Evolutionary conservation across 371 early-diverging fungal species (phyloP).

Genomic region (Mucor mucedo): DNA sequence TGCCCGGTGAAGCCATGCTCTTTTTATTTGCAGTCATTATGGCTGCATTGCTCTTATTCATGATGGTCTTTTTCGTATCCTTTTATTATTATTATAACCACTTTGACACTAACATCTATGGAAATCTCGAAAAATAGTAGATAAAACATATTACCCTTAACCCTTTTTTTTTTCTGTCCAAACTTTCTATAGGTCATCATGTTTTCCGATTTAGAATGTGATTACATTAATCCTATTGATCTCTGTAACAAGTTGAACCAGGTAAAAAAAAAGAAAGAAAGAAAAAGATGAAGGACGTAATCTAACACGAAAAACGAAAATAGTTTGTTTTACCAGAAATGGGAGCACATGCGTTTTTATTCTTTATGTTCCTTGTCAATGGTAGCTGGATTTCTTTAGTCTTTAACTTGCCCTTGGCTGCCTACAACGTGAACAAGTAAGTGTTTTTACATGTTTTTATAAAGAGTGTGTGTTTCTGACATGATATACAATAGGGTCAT

Average conservation of each 20-base stretch:
- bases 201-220: slow-evolving; percentile 94
- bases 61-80: slow-evolving; percentile 92
- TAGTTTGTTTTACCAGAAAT: slow-evolving; percentile 95
- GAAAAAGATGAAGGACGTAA: not conserved
- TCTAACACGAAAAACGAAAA: not conserved
- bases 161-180: slow-evolving; percentile 8
- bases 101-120: not conserved
- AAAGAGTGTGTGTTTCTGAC: slow-evolving; percentile 5
- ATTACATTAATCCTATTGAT: slow-evolving; percentile 98
- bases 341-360: slow-evolving; percentile 81
- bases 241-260: slow-evolving; percentile 94
- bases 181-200: slow-evolving; percentile 75
- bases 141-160: slow-evolving; percentile 1
- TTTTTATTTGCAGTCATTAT: slow-evolving; percentile 91
- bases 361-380: slow-evolving; percentile 80
- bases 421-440: slow-evolving; percentile 86
- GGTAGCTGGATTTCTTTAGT: slow-evolving; percentile 89
- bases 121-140: slow-evolving; percentile 1
- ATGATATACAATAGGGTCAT: slow-evolving; percentile 62
- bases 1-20: slow-evolving; percentile 78
- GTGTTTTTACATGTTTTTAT: slow-evolving; percentile 16
- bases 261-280: slow-evolving; percentile 46
- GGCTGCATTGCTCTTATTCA: slow-evolving; percentile 89
- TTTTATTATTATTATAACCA: slow-evolving; percentile 22
- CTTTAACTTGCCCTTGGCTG: slow-evolving; percentile 86